Base-by-base conservation (phyloP, 768 basidiomycete species). In the Xerocomellus chrysenteron region DNA sequence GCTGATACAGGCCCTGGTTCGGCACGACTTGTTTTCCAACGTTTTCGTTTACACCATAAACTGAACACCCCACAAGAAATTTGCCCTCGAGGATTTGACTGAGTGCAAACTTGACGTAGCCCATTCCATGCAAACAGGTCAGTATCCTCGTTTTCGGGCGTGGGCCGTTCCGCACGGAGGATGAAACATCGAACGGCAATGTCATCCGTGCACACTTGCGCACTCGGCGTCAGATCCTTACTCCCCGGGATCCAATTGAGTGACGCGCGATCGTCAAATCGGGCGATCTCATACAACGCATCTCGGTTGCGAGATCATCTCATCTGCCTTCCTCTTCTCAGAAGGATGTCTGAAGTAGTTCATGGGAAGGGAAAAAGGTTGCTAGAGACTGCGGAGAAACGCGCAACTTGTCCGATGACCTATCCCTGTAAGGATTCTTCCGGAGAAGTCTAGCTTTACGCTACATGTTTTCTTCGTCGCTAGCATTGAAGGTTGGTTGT, bases 31-130 rank as follows among this genome's bases (percentile, higher is more conserved):
- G 7, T 24, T 7, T 24, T 24, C 42, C 42, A 24, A 9, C 21
- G 7, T 43, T 43, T 43, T 16, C 21, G 17, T 24, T 13, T 16
- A 43, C 42, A 14, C 35, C 14, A 36, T 14, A 14, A 36, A 36
- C 35, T 14, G 14, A 36, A 14, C 35, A 14, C 6, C 5, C 35
- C 14, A 14, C 5, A 36, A 12, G 33, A 33, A 11, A 33, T 33
- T 33, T 2, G 35, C 70, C 2, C 24, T 72, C 14, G 73, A 73
- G 50, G 73, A 60, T 3, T 50, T 72, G 21, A 71, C 61, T 1
- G 63, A 33, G 12, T 21, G 21, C 21, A 21, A 21, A 21, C 33
- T 33, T 33, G 33, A 33, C 33, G 33, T 33, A 33, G 12, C 33
- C 33, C 33, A 33, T 30, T 30, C 28, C 5, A 30, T 30, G 8